A percentile compares a stretch with the other conserved stretches of the same genome.
phyloP scores from a whole-genome alignment of 1,284 basidiomycete species.

The Ceratobasidium papillatum region DNA sequence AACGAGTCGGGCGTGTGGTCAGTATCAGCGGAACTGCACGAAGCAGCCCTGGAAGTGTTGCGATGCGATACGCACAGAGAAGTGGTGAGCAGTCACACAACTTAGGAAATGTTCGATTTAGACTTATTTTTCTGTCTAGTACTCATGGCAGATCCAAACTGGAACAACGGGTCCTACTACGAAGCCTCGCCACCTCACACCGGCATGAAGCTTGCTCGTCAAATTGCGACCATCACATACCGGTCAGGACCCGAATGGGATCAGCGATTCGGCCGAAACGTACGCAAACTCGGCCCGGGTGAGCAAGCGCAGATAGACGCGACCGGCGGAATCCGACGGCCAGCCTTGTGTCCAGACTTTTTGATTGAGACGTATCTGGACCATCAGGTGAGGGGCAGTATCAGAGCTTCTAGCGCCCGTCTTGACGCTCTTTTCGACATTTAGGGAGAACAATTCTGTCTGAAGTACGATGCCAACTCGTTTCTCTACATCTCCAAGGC shows the following conservation, averaged over 20 bases:
- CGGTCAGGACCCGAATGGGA: slow-evolving; percentile 99
- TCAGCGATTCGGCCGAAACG: slow-evolving; percentile 87
- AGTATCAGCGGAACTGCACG: slow-evolving; percentile 95
- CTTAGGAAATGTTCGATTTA: neutral
- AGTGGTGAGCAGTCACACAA: slow-evolving; percentile 68
- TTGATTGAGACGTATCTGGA: slow-evolving; percentile 99
- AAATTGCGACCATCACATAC: slow-evolving; percentile 99
- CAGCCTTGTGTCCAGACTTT: slow-evolving; percentile 94
- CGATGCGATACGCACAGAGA: slow-evolving; percentile 95
- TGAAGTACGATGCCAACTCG: slow-evolving; percentile 99
- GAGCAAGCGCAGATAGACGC: slow-evolving; percentile 50
- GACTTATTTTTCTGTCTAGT: slow-evolving; percentile 60
- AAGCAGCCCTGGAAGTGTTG: slow-evolving; percentile 90
- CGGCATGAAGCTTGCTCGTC: slow-evolving; percentile 98
- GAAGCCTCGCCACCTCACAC: slow-evolving; percentile 93
- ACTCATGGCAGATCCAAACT: slow-evolving; percentile 98
- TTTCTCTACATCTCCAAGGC: slow-evolving; percentile 99
- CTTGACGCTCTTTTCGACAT: neutral
- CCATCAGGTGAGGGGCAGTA: slow-evolving; percentile 71
- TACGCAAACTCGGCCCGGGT: slow-evolving; percentile 55
- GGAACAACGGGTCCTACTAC: slow-evolving; percentile 99
- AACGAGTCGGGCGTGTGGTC: slow-evolving; percentile 87
- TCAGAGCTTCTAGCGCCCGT: neutral
- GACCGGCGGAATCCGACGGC: slow-evolving; percentile 57
- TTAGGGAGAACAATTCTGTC: slow-evolving; percentile 92